These are phyloP conservation scores for Zelopaecilomyces penicillatus DNA, from an alignment of 2,329 filamentous ascomycete genomes.

Conservation along the genomic window DNA sequence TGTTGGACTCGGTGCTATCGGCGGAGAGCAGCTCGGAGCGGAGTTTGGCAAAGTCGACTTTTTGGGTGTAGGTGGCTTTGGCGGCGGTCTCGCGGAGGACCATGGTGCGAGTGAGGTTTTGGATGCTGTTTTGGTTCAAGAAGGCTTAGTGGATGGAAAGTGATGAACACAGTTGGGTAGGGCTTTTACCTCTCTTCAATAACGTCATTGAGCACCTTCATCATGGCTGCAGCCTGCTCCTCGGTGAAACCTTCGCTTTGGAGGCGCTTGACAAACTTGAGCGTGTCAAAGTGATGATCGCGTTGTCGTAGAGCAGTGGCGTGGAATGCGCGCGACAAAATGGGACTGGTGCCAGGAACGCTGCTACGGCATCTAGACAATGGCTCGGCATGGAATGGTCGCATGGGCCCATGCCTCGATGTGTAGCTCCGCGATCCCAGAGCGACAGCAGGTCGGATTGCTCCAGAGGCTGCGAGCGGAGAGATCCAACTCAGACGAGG, in stretches of 20 bases:
- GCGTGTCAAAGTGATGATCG: slow-evolving; percentile 95
- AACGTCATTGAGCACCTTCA: slow-evolving; percentile 92
- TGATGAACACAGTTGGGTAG: not conserved
- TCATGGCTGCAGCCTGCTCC: slow-evolving; percentile 93
- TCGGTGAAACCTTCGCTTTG: slow-evolving; percentile 91
- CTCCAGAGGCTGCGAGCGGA: slow-evolving; percentile 18
- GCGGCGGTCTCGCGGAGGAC: slow-evolving; percentile 89
- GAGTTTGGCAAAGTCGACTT: slow-evolving; percentile 96
- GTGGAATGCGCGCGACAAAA: slow-evolving; percentile 51
- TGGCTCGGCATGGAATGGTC: slow-evolving; percentile 13
- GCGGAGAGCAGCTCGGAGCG: slow-evolving; percentile 87
- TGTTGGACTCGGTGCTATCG: slow-evolving; percentile 81
- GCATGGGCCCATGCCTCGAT: slow-evolving; percentile 10
- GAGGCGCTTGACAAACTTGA: slow-evolving; percentile 90
- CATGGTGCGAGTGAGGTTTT: slow-evolving; percentile 96
- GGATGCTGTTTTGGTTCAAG: slow-evolving; percentile 52
- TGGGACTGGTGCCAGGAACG: slow-evolving; percentile 11
- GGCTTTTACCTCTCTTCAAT: slow-evolving; percentile 73
- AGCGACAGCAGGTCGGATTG: slow-evolving; percentile 13
- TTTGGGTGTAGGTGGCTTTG: slow-evolving; percentile 72
- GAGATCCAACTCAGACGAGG: slow-evolving; percentile 46
- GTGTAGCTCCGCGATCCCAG: slow-evolving; percentile 10
- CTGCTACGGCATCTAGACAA: slow-evolving; percentile 6
- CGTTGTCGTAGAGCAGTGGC: slow-evolving; percentile 49
- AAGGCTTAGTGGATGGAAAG: not conserved